These are phyloP conservation scores for Pseudozyma tsukubaensis DNA, from an alignment of 1,284 basidiomycete species.

Conservation along the genomic window DNA sequence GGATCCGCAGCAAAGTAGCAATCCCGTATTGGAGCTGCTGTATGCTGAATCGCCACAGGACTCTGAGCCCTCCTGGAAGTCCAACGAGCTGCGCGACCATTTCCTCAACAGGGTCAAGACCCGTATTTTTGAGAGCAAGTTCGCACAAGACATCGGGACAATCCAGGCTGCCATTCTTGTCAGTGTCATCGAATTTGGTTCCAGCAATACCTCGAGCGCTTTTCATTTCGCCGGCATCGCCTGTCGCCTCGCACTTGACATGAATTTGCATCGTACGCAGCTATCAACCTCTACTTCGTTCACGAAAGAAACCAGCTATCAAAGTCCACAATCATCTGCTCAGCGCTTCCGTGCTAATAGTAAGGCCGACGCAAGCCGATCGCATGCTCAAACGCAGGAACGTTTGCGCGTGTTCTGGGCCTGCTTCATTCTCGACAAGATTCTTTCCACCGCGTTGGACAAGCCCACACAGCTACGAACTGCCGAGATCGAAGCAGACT, in stretches of 20 bases:
- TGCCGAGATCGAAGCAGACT: constrained; percentile 39
- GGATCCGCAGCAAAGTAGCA: constrained; percentile 13
- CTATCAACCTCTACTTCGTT: background rate
- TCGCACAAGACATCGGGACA: constrained; percentile 30
- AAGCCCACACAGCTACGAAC: constrained; percentile 47
- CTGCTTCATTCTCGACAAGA: constrained; percentile 54
- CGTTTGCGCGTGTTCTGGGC: constrained; percentile 48
- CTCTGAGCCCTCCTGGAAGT: constrained; percentile 24
- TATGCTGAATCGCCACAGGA: constrained; percentile 26
- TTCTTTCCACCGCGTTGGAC: constrained; percentile 52
- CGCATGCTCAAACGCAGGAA: constrained; percentile 30
- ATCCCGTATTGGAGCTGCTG: constrained; percentile 28
- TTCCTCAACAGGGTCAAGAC: constrained; percentile 43
- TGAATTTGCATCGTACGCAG: constrained; percentile 45
- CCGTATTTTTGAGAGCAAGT: constrained; percentile 47
- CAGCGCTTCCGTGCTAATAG: background rate
- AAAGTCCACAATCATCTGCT: background rate
- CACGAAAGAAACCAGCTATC: background rate
- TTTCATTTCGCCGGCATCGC: constrained; percentile 55
- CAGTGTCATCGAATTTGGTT: constrained; percentile 48
- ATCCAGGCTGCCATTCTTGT: constrained; percentile 53
- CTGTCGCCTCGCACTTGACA: constrained; percentile 50
- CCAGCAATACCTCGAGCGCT: constrained; percentile 41
- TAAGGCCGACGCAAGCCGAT: constrained; percentile 3
- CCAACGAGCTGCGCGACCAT: constrained; percentile 41